Base-by-base conservation (phyloP, 768 basidiomycete genomes). In the Russula abietina region DNA sequence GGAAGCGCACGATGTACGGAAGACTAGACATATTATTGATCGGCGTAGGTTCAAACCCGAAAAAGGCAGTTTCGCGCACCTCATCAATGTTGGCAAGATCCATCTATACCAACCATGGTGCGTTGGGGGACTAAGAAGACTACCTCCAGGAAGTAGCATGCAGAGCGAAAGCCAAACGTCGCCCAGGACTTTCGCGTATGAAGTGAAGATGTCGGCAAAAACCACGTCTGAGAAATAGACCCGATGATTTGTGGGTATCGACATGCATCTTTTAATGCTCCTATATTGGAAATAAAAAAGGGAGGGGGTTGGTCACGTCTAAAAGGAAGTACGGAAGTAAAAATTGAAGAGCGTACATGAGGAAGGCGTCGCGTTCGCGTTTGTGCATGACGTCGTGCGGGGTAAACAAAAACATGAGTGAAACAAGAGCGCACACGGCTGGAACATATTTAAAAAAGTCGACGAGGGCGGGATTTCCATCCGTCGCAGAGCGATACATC, bases 131-230 rank as follows among this genome's bases (percentile, higher is more conserved):
- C 77, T 73, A 22, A 91, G 75, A 46, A 95, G 78, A 67, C 87
- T 89, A 51, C 90, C 88, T 41, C 91, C 88, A 12, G 88, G 87
- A 65, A 91, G 80, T n/a, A 98, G 79, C 86, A 95, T 94, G 71
- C 82, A 86, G 19, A 87, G 68, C 5, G 91, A 93, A 49, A 98
- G 77, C 92, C 92, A 98, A 46, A 94, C 76, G 70, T 98, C 97
- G 14, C 96, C 96, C 22, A 98, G 77, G 45, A 99, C 93, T 77
- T 97, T 98, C 39, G 97, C 95, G 70, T 91, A 96, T 2, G 95
- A 98, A 2, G 97, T 99, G 70, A 95, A 83, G 64, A 98, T 84
- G 79, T 98, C 97, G 62, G 96, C 95, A 62, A 96, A 85, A 49
- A 98, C 83, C 26, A 99, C 85, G 72, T 99, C 97, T 32, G 86